Conservation (phyloP, 495 filamentous ascomycete species). For the Penicillium canariense region DNA sequence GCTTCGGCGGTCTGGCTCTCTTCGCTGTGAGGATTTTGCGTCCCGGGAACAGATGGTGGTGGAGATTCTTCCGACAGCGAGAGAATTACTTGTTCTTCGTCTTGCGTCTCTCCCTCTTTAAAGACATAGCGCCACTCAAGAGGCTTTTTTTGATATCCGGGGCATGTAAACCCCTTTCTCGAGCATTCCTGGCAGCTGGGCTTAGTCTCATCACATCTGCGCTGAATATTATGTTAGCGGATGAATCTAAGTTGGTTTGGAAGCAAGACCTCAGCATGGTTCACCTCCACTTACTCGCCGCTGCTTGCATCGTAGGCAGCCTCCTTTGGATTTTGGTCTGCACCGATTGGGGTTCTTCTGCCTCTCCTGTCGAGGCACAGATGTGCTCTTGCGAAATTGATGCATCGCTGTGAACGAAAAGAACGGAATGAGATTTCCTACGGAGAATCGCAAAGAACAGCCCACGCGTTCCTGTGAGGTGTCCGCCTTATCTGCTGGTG, state of each 20-base stretch:
- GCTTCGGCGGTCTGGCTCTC: background rate
- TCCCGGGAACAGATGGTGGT: background rate
- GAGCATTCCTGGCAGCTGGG: conserved; percentile 26
- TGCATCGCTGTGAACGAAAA: background rate
- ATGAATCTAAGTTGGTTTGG: background rate
- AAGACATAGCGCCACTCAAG: conserved; percentile 29
- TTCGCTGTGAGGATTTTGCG: background rate
- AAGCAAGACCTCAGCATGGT: conserved; percentile 6
- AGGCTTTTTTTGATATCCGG: conserved; percentile 24
- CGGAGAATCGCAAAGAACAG: background rate
- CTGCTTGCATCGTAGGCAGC: conserved; percentile 27
- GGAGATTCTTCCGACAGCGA: background rate
- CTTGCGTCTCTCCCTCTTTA: conserved; percentile 11
- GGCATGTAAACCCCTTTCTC: conserved; percentile 20
- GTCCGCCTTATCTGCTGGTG: background rate
- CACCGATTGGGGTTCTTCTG: conserved; percentile 29
- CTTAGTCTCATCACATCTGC: conserved; percentile 28
- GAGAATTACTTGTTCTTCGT: background rate
- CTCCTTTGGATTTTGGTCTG: conserved; percentile 26
- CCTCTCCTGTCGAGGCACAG: conserved; percentile 13
- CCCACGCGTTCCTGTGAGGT: background rate
- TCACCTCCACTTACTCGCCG: conserved; percentile 26
- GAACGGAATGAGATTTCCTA: background rate
- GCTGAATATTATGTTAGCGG: conserved; percentile 13
- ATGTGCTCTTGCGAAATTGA: background rate